Conservation (phyloP, 768 basidiomycete genomes). For the Phanerochaete carnosa region DNA sequence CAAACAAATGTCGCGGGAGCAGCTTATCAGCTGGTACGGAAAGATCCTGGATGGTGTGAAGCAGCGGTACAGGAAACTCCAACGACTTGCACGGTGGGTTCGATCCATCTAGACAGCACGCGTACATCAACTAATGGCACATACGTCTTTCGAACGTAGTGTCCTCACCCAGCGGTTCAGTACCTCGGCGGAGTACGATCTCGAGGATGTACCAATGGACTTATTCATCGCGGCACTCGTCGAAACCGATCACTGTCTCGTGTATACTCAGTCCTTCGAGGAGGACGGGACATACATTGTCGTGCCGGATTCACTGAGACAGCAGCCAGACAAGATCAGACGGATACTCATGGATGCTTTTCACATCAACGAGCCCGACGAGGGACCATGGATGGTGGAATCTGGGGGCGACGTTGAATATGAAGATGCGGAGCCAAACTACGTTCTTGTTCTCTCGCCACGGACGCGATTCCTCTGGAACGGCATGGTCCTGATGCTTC, state of each 20-base stretch:
- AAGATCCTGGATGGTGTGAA: slow-evolving; percentile 93
- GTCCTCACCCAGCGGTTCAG: slow-evolving; percentile 83
- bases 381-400: slow-evolving; percentile 43
- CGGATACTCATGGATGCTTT: slow-evolving; percentile 85
- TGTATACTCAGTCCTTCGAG: slow-evolving; percentile 85
- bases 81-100: slow-evolving; percentile 83
- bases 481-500: slow-evolving; percentile 78
- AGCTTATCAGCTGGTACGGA: slow-evolving; percentile 84
- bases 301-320: slow-evolving; percentile 72
- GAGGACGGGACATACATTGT: slow-evolving; percentile 91
- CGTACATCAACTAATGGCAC: slow-evolving; percentile 7
- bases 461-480: slow-evolving; percentile 88
- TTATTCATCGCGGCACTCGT: slow-evolving; percentile 78
- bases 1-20: slow-evolving; percentile 73
- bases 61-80: slow-evolving; percentile 88
- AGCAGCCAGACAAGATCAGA: slow-evolving; percentile 72
- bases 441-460: slow-evolving; percentile 86
- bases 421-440: slow-evolving; percentile 59
- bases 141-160: slow-evolving; percentile 31
- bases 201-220: slow-evolving; percentile 72
- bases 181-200: slow-evolving; percentile 87
- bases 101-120: background rate
- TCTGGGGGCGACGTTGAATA: slow-evolving; percentile 40
- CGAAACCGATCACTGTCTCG: slow-evolving; percentile 86
- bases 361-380: slow-evolving; percentile 61